phyloP scores from a whole-genome alignment of 2,329 filamentous ascomycete genomes.

The Periglandula ipomoeae region DNA sequence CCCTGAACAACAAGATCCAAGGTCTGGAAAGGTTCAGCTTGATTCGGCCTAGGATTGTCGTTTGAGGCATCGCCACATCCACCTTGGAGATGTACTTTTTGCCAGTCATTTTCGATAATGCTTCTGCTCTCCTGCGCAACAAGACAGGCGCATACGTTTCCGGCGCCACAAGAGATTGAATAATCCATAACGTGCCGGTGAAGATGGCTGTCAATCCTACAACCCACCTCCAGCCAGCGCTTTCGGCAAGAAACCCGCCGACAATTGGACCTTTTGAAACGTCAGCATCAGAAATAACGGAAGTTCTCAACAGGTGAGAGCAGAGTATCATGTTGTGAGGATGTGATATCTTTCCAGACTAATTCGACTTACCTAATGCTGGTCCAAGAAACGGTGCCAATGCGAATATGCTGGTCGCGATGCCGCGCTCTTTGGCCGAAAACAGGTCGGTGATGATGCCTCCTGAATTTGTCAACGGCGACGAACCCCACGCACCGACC shows the following conservation, averaged over 20 bases:
- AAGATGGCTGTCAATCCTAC: conserved; percentile 54
- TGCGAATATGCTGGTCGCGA: conserved; percentile 51
- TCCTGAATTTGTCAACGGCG: conserved; percentile 52
- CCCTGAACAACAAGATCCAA: conserved; percentile 55
- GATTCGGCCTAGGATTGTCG: conserved; percentile 39
- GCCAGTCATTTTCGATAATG: conserved; percentile 41
- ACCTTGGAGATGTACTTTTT: conserved; percentile 45
- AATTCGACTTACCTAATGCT: conserved; percentile 30
- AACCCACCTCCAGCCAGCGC: conserved; percentile 56
- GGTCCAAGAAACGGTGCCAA: conserved; percentile 57
- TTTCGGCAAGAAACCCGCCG: conserved; percentile 53
- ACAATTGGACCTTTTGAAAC: conserved; percentile 42
- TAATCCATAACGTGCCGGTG: conserved; percentile 47
- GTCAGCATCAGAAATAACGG: conserved; percentile 1
- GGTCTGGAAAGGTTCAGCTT: conserved; percentile 50
- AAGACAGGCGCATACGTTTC: conserved; percentile 53
- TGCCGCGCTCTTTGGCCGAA: conserved; percentile 40
- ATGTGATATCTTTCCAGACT: neutral
- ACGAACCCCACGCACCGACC: conserved; percentile 52
- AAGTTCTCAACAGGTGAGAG: neutral
- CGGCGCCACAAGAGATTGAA: conserved; percentile 40
- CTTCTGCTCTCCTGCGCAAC: conserved; percentile 41
- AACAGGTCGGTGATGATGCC: conserved; percentile 59
- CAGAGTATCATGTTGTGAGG: neutral
- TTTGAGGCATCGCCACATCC: conserved; percentile 33